These are phyloP conservation scores for Pleurotus tuber-regium DNA, from an alignment of 768 basidiomycete species.

Conservation along the genomic window DNA sequence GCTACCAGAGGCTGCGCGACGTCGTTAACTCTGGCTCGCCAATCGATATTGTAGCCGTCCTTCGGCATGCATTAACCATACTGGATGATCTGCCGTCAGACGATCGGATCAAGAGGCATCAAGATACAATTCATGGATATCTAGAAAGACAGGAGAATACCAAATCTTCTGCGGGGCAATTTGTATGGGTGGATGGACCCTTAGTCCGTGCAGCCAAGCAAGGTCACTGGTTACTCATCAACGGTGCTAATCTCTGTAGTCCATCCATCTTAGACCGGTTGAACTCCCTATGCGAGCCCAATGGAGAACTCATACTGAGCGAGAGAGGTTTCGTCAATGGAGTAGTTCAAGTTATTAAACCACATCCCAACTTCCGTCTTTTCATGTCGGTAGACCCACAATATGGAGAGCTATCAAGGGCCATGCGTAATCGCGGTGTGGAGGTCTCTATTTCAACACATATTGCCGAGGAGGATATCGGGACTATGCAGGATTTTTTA, in stretches of 20 bases:
- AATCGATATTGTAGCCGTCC: conserved; percentile 10
- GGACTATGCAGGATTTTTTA: conserved; percentile 42
- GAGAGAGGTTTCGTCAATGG: conserved; percentile 87
- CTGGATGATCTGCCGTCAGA: conserved; percentile 22
- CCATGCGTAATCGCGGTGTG: conserved; percentile 96
- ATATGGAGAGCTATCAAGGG: conserved; percentile 90
- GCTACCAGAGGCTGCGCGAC: not conserved
- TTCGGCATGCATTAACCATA: conserved; percentile 24
- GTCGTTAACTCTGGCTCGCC: not conserved
- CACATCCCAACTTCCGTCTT: conserved; percentile 87
- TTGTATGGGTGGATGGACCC: conserved; percentile 96
- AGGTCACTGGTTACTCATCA: conserved; percentile 89
- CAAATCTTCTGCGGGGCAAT: conserved; percentile 46
- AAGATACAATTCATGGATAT: conserved; percentile 18
- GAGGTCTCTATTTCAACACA: conserved; percentile 61
- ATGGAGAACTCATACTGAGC: conserved; percentile 80
- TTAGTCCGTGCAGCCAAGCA: conserved; percentile 80
- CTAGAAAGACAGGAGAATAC: conserved; percentile 15
- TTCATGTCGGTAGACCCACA: conserved; percentile 94
- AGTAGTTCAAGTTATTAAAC: conserved; percentile 65
- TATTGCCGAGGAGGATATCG: conserved; percentile 42
- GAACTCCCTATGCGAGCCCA: conserved; percentile 91
- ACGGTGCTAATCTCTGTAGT: conserved; percentile 92
- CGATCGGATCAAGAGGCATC: not conserved
- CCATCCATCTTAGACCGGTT: conserved; percentile 95